Evolutionary conservation across 163 green algal species (phyloP), one percentile per base, ranked within the genome.

Genomic region (Volvox carteri): DNA sequence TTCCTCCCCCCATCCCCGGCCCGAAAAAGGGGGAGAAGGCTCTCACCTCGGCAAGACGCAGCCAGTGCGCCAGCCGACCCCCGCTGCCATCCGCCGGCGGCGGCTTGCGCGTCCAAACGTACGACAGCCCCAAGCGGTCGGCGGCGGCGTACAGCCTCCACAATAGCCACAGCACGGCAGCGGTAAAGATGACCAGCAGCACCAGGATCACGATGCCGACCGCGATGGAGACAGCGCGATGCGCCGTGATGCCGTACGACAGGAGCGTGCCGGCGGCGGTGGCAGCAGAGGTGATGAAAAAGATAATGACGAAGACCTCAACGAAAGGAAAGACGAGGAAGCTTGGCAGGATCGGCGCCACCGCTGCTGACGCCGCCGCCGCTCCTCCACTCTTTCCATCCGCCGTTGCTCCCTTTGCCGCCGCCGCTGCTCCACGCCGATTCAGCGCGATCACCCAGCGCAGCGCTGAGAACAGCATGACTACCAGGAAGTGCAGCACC

Each of bases 321-420:
- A 46, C 14, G 28, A 74, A 81, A 23, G 81, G 81, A 37, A 88
- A 88, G 0, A 88, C 81, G 23, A 88, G 44, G 2, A 86, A 18
- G 39, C 18, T 44, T 1, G 79, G 81, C 28, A 86, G 14, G n/a
- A 19, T 18, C 4, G 3, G 37, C 30, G 74, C 16, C 70, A 5
- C 35, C 37, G 74, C 6, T n/a, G 42, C 25, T 6, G 48, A 8
- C 48, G 30, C 33, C 48, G n/a, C 21, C 75, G 30, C 50, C 33
- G 52, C 33, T 18, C 4, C 52, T 30, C 56, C 56, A 33, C 19
- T 16, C 48, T 25, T 44, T 33, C 76, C 33, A 16, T 37, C 33
- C 14, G 30, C 48, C 12, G 46, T 39, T 8, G 30, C 48, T 14
- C 5, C 48, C 50, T 21, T 18, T 33, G 50, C 48, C 48, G 76